Base-by-base conservation (phyloP, 305 asterid species). In the Petunia hybrid region DNA sequence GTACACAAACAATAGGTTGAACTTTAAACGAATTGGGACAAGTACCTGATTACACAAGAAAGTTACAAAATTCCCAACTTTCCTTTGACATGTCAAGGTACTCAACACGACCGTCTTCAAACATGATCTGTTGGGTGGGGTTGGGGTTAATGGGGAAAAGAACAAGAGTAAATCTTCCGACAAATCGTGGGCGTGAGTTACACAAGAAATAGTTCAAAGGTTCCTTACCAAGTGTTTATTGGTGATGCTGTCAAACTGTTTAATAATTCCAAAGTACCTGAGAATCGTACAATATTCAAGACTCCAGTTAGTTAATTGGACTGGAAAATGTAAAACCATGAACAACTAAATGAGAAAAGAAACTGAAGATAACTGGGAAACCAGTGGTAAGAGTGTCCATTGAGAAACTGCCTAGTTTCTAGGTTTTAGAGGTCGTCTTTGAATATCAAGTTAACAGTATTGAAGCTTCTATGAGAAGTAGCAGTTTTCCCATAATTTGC, bases 181-280 rank as follows among this genome's bases (percentile, higher is more conserved):
- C 69, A 71, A 80, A 81, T 61, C 53, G 53, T 3, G 7, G 13
- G 63, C 76, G 7, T 70, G 0, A 53, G 51, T 57, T 40, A 22
- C 16, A 64, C 38, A 46, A 38, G 16, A 68, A 79, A 59, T 56
- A 73, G 10, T 42, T 42, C 40, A 79, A 73, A 53, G 63, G 86
- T 60, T 83, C 84, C 92, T 90, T 89, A 94, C 99, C 98, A 91
- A 83, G 89, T 96, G 99, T 86, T 87, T 90, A 80, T 89, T 88
- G 78, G 91, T 88, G 89, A 60, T 71, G 83, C 55, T 87, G 81
- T 93, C 94, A 85, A 90, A 96, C 78, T 83, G 90, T 84, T 83
- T 89, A 78, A 96, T 89, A 45, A 91, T 82, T 82, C 98, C 99
- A 77, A 92, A 92, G n/a, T 88, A 87, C 91, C 98, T 95, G 94